Percentiles rank a stretch among this genome's conserved stretches.
phyloP scores from a whole-genome alignment of 2,329 filamentous ascomycete genomes.

The Dactylellina leptospora region DNA sequence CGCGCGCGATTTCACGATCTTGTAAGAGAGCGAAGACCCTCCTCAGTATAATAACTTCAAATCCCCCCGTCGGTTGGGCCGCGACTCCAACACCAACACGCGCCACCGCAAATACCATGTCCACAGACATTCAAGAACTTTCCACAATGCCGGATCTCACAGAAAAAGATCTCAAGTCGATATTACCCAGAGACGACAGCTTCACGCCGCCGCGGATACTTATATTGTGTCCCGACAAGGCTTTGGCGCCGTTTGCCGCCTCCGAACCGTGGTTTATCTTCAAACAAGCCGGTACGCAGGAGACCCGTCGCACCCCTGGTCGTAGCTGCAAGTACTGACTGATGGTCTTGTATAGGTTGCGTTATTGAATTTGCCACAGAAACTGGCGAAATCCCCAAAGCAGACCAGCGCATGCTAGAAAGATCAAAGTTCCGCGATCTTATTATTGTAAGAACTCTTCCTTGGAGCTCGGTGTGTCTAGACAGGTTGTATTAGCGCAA shows the following conservation, averaged over 20 bases:
- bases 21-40: background rate
- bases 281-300: slow-evolving; percentile 50
- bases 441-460: slow-evolving; percentile 21
- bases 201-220: slow-evolving; percentile 49
- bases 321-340: background rate
- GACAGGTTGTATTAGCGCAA: background rate
- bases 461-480: background rate
- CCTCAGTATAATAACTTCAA: background rate
- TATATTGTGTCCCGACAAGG: slow-evolving; percentile 51
- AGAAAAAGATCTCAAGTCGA: slow-evolving; percentile 44
- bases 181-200: slow-evolving; percentile 40
- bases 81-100: background rate
- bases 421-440: slow-evolving; percentile 44
- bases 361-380: slow-evolving; percentile 55
- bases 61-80: slow-evolving; percentile 4
- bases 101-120: background rate
- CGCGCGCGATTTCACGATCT: slow-evolving; percentile 14
- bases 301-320: slow-evolving; percentile 5
- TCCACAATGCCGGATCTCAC: slow-evolving; percentile 7
- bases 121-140: slow-evolving; percentile 5
- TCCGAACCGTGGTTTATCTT: slow-evolving; percentile 44
- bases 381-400: slow-evolving; percentile 53
- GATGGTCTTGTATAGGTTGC: slow-evolving; percentile 45
- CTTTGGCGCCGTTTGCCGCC: slow-evolving; percentile 40
- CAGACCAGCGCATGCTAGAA: slow-evolving; percentile 53